These are phyloP conservation scores for Zalaria obscura DNA, from an alignment of 2,329 filamentous ascomycete species.

Conservation along the genomic window DNA sequence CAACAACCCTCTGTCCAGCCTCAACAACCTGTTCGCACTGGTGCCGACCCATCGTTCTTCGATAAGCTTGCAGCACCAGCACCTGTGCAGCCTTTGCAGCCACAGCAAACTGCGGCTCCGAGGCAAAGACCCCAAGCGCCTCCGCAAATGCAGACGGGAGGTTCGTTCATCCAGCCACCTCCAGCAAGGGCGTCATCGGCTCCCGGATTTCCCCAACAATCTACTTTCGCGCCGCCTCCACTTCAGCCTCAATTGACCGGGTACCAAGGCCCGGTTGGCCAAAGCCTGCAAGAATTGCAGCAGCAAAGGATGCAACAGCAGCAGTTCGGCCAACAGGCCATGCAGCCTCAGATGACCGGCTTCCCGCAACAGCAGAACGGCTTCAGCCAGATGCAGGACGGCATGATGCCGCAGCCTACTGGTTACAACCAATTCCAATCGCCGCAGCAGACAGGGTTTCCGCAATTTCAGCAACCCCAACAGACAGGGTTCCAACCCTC, in stretches of 20 bases:
- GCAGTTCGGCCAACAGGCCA: constrained; percentile 18
- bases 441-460: constrained; percentile 23
- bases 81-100: constrained; percentile 7
- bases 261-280: constrained; percentile 47
- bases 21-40: constrained; percentile 20
- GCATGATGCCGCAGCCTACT: constrained; percentile 23
- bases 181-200: constrained; percentile 75
- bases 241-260: constrained; percentile 80
- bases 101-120: constrained; percentile 22
- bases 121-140: constrained; percentile 5
- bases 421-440: constrained; percentile 27
- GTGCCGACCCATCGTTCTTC: constrained; percentile 33
- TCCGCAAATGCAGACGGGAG: constrained; percentile 15
- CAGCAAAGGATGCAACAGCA: constrained; percentile 25
- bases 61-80: constrained; percentile 29
- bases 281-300: constrained; percentile 58
- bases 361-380: constrained; percentile 21
- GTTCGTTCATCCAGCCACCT: constrained; percentile 60
- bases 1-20: constrained; percentile 21
- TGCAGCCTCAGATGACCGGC: constrained; percentile 22
- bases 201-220: constrained; percentile 57
- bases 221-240: constrained; percentile 57
- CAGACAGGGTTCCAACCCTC: constrained; percentile 15
- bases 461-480: constrained; percentile 18
- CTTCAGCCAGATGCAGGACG: constrained; percentile 16